Conservation (phyloP, 441 rosid species). For the Sinapis alba region DNA sequence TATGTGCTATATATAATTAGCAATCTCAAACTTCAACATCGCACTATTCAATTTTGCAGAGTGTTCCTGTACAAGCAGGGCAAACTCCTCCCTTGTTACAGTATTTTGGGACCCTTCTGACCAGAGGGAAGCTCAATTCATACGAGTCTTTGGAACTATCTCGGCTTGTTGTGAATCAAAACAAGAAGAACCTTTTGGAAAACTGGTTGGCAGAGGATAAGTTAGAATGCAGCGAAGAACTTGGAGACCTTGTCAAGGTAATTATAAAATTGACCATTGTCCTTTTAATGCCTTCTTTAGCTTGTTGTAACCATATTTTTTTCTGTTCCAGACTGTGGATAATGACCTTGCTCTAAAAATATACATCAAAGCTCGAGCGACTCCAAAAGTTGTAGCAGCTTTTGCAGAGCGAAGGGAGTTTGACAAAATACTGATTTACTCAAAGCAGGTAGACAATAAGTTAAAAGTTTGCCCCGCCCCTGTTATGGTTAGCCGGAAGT, state of each 20-base stretch:
- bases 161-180: constrained; percentile 98
- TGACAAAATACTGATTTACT: constrained; percentile 95
- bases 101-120: constrained; percentile 97
- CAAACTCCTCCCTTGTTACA: constrained; percentile 98
- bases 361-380: constrained; percentile 97
- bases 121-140: constrained; percentile 95
- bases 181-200: constrained; percentile 97
- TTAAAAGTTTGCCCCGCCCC: constrained; percentile 6
- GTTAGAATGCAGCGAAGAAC: constrained; percentile 98
- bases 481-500: constrained; percentile 19
- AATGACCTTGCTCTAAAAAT: constrained; percentile 98
- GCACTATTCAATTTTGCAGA: constrained; percentile 52
- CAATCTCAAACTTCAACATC: constrained; percentile 13
- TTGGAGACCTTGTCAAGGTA: constrained; percentile 99
- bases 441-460: constrained; percentile 81
- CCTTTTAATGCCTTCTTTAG: constrained; percentile 2
- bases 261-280: constrained; percentile 30
- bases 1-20: constrained; percentile 6
- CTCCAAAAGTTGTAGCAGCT: constrained; percentile 99
- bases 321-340: constrained; percentile 87
- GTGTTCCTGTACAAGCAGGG: constrained; percentile 99
- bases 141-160: constrained; percentile 98
- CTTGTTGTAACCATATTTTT: constrained; percentile 16
- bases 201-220: constrained; percentile 99
- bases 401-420: constrained; percentile 99